phyloP scores from a whole-genome alignment of 202 grass and related monocot species.

The Thinopyrum obtusiflorum region DNA sequence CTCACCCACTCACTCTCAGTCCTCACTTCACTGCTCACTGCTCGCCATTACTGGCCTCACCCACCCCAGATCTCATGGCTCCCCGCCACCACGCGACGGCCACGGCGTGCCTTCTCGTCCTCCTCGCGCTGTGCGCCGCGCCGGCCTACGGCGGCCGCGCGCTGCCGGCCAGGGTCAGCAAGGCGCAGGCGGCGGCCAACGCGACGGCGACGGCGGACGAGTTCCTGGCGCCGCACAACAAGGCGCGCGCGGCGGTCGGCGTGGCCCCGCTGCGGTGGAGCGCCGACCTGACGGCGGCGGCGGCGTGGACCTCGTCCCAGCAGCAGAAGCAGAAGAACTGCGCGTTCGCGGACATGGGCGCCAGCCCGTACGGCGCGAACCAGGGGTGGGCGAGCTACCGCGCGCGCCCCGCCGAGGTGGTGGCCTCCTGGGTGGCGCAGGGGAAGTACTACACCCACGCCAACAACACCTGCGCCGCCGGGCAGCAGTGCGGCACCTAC shows the following conservation, averaged over 20 bases:
- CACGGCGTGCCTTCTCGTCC: not conserved
- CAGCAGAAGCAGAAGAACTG: constrained; percentile 43
- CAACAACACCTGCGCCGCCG: constrained; percentile 62
- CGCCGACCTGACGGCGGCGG: constrained; percentile 20
- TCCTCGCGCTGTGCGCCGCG: constrained; percentile 9
- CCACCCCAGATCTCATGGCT: constrained; percentile 56
- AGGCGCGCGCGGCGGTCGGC: constrained; percentile 52
- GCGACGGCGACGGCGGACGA: constrained; percentile 5
- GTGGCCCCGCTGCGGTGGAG: constrained; percentile 63
- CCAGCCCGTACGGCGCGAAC: constrained; percentile 67
- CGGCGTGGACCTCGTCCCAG: constrained; percentile 13
- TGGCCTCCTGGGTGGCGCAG: constrained; percentile 62
- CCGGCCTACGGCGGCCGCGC: constrained; percentile 15
- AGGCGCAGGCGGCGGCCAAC: not conserved
- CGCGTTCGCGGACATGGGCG: constrained; percentile 55
- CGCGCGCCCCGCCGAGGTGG: constrained; percentile 48
- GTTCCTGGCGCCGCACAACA: constrained; percentile 69
- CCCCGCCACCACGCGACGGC: not conserved
- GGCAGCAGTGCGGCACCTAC: constrained; percentile 72
- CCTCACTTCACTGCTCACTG: not conserved
- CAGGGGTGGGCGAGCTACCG: constrained; percentile 69
- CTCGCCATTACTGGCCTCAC: constrained; percentile 41
- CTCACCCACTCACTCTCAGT: not conserved
- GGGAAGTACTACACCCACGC: constrained; percentile 54
- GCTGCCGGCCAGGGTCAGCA: not conserved